Evolutionary conservation across 371 early-diverging fungal genomes (phyloP).

Genomic region (Dinochytrium kinnereticum): DNA sequence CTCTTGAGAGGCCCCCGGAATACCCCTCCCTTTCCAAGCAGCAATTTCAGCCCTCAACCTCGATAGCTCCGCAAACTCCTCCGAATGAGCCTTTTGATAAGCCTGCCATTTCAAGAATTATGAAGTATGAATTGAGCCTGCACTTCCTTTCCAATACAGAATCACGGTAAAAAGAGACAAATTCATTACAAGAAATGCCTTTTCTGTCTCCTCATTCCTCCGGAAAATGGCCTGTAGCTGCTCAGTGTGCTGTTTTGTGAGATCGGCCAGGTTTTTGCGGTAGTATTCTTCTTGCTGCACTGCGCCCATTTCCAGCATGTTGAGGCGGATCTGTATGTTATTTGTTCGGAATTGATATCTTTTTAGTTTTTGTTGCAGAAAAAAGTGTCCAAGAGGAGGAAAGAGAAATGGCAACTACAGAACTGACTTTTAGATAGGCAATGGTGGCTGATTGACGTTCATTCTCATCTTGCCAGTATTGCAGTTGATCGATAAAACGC

Average conservation of each 20-base stretch:
- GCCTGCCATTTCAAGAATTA: slow-evolving; percentile 27
- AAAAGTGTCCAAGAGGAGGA: background rate
- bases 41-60: slow-evolving; percentile 35
- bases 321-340: slow-evolving; percentile 29
- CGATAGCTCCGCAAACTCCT: slow-evolving; percentile 43
- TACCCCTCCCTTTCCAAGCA: background rate
- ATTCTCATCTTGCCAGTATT: slow-evolving; percentile 55
- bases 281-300: slow-evolving; percentile 53
- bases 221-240: slow-evolving; percentile 54
- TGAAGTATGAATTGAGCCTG: background rate
- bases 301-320: slow-evolving; percentile 31
- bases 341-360: no score
- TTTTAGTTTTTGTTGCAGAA: no score
- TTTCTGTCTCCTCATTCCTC: slow-evolving; percentile 56
- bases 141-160: no score
- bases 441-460: slow-evolving; percentile 52
- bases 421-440: slow-evolving; percentile 48
- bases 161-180: no score
- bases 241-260: slow-evolving; percentile 52
- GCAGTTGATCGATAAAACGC: slow-evolving; percentile 49
- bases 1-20: slow-evolving; percentile 1
- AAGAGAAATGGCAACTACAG: background rate
- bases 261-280: slow-evolving; percentile 50
- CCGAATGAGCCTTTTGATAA: slow-evolving; percentile 48
- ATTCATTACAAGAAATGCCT: slow-evolving; percentile 49